Evolutionary conservation across 805 yeast species (phyloP).

Genomic region (Candida loeiensis): DNA sequence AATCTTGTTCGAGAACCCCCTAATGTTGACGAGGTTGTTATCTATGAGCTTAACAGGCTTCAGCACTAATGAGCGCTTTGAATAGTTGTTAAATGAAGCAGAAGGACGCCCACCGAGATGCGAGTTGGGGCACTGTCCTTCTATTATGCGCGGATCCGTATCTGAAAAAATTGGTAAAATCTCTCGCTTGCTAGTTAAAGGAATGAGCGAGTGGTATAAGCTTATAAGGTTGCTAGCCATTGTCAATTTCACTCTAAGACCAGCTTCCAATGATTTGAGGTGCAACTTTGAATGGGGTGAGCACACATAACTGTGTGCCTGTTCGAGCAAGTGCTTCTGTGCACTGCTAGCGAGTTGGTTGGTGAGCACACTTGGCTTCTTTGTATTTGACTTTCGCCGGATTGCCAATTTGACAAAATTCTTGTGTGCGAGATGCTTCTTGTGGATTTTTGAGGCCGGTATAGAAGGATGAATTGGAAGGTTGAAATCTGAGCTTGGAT

Average conservation of each 20-base stretch:
- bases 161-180: slow-evolving; percentile 13
- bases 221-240: slow-evolving; percentile 42
- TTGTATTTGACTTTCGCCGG: slow-evolving; percentile 27
- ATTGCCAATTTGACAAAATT: slow-evolving; percentile 23
- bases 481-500: not conserved
- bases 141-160: slow-evolving; percentile 3
- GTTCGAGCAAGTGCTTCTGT: not conserved
- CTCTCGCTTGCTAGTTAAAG: slow-evolving; percentile 26
- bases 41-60: slow-evolving; percentile 37
- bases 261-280: slow-evolving; percentile 48
- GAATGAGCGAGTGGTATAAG: slow-evolving; percentile 42
- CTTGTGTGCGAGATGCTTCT: slow-evolving; percentile 8
- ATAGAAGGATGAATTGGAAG: not conserved
- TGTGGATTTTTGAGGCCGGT: slow-evolving; percentile 15
- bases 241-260: slow-evolving; percentile 47
- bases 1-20: slow-evolving; percentile 34
- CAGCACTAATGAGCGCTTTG: slow-evolving; percentile 13
- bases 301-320: not conserved
- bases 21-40: slow-evolving; percentile 35
- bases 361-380: slow-evolving; percentile 8
- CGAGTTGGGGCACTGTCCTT: too few species aligned
- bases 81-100: not conserved
- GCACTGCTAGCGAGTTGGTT: not conserved
- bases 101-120: too few species aligned
- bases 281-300: slow-evolving; percentile 28